A percentile compares a stretch with the other conserved stretches of the same genome.
Conservation (phyloP, 1,284 basidiomycete species). For the Cyathus pygmaeus region DNA sequence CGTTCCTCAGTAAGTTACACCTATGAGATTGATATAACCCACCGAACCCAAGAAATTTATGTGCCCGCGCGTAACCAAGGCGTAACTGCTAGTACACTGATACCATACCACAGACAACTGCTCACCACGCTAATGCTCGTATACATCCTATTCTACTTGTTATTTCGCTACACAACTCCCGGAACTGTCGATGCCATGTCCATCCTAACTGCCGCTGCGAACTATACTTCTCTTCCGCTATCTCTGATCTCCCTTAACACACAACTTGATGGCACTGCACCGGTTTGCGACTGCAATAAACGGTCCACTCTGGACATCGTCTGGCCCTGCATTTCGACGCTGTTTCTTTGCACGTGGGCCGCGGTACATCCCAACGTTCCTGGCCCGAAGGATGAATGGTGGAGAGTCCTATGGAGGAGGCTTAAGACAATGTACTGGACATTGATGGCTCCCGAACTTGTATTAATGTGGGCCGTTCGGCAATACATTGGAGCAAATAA, state of each 20-base stretch:
- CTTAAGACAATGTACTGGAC: neutral
- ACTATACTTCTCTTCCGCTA: too few species aligned
- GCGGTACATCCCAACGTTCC: constrained; percentile 18
- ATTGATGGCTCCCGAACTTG: neutral
- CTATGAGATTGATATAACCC: too few species aligned
- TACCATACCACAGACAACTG: too few species aligned
- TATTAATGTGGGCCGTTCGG: neutral
- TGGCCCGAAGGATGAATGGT: neutral
- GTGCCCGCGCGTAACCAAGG: too few species aligned
- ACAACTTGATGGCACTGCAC: too few species aligned
- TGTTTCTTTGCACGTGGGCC: constrained; percentile 20
- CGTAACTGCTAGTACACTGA: too few species aligned
- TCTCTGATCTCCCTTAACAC: too few species aligned
- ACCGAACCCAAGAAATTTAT: too few species aligned
- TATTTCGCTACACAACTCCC: constrained; percentile 7
- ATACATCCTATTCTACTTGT: neutral
- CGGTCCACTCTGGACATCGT: constrained; percentile 10
- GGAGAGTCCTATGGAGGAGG: neutral
- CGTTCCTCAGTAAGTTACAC: too few species aligned
- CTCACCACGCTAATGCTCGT: constrained; percentile 6
- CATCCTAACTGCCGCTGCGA: too few species aligned
- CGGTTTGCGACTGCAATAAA: neutral
- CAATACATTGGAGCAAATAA: neutral
- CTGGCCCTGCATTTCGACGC: constrained; percentile 11
- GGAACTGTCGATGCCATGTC: too few species aligned